Percentiles rank a stretch among this genome's conserved stretches.
These are phyloP conservation scores for Thymus mandschuricus DNA, from an alignment of 257 asterid species.

Conservation along the genomic window DNA sequence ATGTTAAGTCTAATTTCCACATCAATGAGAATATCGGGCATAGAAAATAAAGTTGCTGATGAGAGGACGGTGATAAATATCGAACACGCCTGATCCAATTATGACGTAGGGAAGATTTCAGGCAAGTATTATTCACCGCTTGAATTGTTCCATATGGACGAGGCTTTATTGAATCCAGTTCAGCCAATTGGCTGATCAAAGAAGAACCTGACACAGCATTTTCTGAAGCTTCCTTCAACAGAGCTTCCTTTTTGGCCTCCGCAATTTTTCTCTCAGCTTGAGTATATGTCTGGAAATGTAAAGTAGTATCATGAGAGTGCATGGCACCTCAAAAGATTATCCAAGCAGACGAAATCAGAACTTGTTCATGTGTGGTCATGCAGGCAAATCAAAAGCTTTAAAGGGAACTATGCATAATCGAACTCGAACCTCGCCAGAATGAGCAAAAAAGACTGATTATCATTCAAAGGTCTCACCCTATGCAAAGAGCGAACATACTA, in stretches of 20 bases:
- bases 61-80: not conserved
- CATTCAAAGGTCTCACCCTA: not conserved
- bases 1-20: not conserved
- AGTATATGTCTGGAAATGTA: constrained; percentile 69
- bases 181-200: constrained; percentile 57
- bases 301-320: constrained; percentile 19
- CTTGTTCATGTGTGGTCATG: not conserved
- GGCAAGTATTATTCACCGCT: constrained; percentile 63
- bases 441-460: not conserved
- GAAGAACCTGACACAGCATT: constrained; percentile 43
- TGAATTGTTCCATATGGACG: constrained; percentile 79
- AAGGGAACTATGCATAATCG: not conserved
- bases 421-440: constrained; percentile 13
- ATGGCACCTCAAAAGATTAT: constrained; percentile 11
- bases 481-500: not conserved
- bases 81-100: not conserved
- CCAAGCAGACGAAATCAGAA: constrained; percentile 23
- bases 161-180: constrained; percentile 70
- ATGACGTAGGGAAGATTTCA: constrained; percentile 28
- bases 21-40: not conserved
- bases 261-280: constrained; percentile 81
- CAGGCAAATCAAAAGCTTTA: not conserved
- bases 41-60: constrained; percentile 1
- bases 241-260: constrained; percentile 77
- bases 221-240: constrained; percentile 63